Base-by-base conservation (phyloP, 2,329 filamentous ascomycete genomes). In the Ceratocystis eucalypticola region DNA sequence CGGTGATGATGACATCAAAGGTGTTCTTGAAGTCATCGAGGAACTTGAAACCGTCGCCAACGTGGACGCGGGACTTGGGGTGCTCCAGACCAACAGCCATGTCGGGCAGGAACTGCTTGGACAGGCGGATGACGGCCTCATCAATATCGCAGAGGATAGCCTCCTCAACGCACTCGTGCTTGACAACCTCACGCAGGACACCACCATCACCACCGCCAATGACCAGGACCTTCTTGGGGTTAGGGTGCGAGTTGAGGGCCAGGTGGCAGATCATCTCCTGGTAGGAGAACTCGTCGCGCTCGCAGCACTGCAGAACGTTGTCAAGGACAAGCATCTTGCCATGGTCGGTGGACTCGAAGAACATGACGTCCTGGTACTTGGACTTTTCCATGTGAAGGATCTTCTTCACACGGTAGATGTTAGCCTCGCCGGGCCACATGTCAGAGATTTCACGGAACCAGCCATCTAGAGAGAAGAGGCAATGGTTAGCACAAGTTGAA, bases 201-300 rank as follows among this genome's bases (percentile, higher is more conserved):
- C 94, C 94, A 69, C 94, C 94, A 76, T 99, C 94, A 76, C 94
- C 94, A 73, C 94, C 94, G 71, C 94, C 94, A 74, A 99, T 97
- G 77, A 99, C 94, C 67, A 99, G 87, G 65, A 99, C 94, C 80
- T 92, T 95, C 86, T 97, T 94, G 75, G 94, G 94, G 82, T 96
- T 87, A 72, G 94, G 94, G 85, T 99, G 94, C 65, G 93, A 91
- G 85, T 96, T 94, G 88, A 99, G 91, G 79, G 91, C 94, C 71
- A 99, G 84, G 80, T 99, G 91, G 72, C 93, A 92, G 79, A 99
- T 99, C 94, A 99, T 99, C 85, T 99, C 94, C 83, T 99, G 94
- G 86, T 96, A 96, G 73, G 92, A 91, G 83, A 97, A 99, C 82
- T 99, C 94, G 76, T 99, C 91, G 71, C 93, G 88, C 85, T 99